Conservation (phyloP, 2,329 filamentous ascomycete genomes). For the Thyridium curvatum region DNA sequence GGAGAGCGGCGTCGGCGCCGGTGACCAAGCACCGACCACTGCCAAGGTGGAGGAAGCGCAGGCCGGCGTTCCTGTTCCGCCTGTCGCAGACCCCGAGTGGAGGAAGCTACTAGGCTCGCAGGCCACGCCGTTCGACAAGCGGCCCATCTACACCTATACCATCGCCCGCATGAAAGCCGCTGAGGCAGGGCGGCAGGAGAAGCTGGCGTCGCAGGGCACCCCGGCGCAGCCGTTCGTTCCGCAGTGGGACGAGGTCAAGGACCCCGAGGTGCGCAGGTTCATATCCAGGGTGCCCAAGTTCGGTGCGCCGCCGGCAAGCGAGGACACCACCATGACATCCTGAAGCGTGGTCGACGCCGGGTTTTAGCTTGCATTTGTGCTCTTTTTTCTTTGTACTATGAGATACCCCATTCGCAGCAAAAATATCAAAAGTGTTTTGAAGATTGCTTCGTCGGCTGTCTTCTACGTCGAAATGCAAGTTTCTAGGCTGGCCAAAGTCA, state of each 20-base stretch:
- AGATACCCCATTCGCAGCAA: too few relatives aligned
- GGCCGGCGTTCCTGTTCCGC: not conserved
- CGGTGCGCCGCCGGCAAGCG: not conserved
- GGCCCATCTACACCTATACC: conserved; percentile 10
- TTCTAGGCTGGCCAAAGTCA: too few relatives aligned
- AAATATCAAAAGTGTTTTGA: too few relatives aligned
- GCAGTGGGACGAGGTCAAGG: conserved; percentile 11
- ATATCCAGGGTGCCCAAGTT: conserved; percentile 9
- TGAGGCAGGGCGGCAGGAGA: conserved; percentile 6
- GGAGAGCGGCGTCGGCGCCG: conserved; percentile 2
- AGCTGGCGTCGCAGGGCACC: conserved; percentile 10
- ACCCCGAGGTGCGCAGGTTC: conserved; percentile 9
- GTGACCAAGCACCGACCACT: conserved; percentile 3
- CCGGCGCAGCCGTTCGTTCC: conserved; percentile 8
- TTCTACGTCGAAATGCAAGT: too few relatives aligned
- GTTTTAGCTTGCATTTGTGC: too few relatives aligned
- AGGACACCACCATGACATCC: too few relatives aligned
- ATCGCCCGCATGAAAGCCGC: conserved; percentile 9
- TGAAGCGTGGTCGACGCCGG: too few relatives aligned
- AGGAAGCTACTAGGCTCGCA: conserved; percentile 5
- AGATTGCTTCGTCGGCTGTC: too few relatives aligned
- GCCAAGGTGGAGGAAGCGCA: conserved; percentile 7
- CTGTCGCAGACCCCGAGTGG: conserved; percentile 6
- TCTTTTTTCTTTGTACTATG: too few relatives aligned
- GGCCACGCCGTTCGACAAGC: conserved; percentile 4